Percentiles rank a stretch among this genome's conserved stretches.
phyloP scores from a whole-genome alignment of 2,329 filamentous ascomycete species.

The Sporothrix brunneoviolacea region DNA sequence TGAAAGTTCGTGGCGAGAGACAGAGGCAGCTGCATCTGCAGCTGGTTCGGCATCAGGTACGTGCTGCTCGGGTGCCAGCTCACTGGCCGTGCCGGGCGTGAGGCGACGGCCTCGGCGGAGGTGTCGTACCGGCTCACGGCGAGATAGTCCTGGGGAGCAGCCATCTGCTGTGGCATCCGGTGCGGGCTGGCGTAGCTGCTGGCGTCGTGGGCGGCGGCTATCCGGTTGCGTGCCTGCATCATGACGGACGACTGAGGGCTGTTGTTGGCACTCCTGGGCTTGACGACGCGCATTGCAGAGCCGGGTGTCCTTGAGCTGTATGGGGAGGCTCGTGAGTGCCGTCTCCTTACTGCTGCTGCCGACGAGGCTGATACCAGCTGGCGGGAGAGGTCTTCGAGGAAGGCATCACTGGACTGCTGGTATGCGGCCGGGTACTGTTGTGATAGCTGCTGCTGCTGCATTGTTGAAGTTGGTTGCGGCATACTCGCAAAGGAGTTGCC shows the following conservation, averaged over 20 bases:
- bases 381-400: constrained; percentile 45
- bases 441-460: constrained; percentile 4
- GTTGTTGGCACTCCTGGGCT: constrained; percentile 56
- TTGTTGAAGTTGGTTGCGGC: constrained; percentile 13
- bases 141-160: constrained; percentile 4
- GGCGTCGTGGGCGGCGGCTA: constrained; percentile 34
- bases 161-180: background rate
- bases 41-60: constrained; percentile 30
- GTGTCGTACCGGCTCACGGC: background rate
- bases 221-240: constrained; percentile 47
- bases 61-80: constrained; percentile 68
- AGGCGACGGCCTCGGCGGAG: background rate
- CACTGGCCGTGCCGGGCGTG: constrained; percentile 48
- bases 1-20: constrained; percentile 11
- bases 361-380: constrained; percentile 44
- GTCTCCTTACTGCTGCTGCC: constrained; percentile 27
- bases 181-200: constrained; percentile 7
- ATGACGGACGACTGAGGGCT: constrained; percentile 52
- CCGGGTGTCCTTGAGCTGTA: constrained; percentile 39
- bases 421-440: background rate
- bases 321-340: constrained; percentile 41
- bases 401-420: constrained; percentile 31
- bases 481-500: constrained; percentile 28
- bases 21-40: constrained; percentile 27
- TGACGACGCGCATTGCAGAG: constrained; percentile 52